Base-by-base conservation (phyloP, 164 flowering plant species). In the Umbellularia californica region DNA sequence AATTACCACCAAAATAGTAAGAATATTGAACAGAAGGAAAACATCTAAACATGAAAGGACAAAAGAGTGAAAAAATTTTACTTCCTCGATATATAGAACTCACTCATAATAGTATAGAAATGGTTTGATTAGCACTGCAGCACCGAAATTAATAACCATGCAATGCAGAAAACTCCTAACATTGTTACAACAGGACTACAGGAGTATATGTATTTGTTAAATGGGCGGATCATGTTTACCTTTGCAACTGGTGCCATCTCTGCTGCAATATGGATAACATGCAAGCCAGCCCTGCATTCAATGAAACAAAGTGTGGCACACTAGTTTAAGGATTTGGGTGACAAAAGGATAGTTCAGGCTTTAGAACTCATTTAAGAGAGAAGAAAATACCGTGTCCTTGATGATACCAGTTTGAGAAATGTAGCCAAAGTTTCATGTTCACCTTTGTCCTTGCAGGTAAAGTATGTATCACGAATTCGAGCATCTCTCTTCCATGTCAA, bases 191-290 rank as follows among this genome's bases (percentile, higher is more conserved):
- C 47, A 41, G 47, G 47, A 41, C 47, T 41, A 41, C 47, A 7
- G 11, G 9, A 41, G 47, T 41, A 41, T 41, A 67, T 27, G 69
- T 30, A 30, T 67, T 14, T 55, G 17, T 28, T 9, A 58, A 58
- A 52, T 13, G 30, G n/a, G 47, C 2, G 4, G 74, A 33, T 30
- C 66, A 28, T 71, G n/a, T 74, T 81, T 79, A 92, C 98, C 95
- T 95, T 95, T 74, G 99, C 99, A 79, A 93, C 93, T 58, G 99
- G 99, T 69, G 99, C 99, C 97, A 95, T 95, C 84, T 95, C 99
- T 58, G 96, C 99, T 65, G 99, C 97, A 78, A 95, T 88, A 81
- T 95, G 97, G 84, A 95, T 78, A 75, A 95, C 81, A 87, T 92
- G 86, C 80, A 95, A 85, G 78, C 89, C 90, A 76, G 88, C 71